These are phyloP conservation scores for Albatrellus ellisii DNA, from an alignment of 768 basidiomycete species.

Conservation along the genomic window DNA sequence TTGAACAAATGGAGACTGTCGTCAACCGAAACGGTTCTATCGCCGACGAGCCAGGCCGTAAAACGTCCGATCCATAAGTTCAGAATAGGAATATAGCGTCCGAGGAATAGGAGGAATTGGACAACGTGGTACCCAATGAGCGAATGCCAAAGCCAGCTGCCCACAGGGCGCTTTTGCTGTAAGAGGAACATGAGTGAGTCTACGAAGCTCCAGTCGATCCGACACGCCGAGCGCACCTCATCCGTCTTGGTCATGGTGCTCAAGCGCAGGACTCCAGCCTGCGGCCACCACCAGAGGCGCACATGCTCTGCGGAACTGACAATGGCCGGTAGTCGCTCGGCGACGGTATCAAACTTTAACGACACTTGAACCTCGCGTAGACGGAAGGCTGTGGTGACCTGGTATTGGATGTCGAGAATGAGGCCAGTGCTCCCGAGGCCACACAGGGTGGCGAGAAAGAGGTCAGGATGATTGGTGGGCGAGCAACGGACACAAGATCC, in stretches of 20 bases:
- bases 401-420: slow-evolving; percentile 63
- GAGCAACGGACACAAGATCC: slow-evolving; percentile 61
- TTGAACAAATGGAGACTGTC: slow-evolving; percentile 82
- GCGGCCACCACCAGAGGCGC: slow-evolving; percentile 94
- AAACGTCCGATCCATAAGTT: slow-evolving; percentile 53
- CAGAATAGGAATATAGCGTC: slow-evolving; percentile 46
- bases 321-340: slow-evolving; percentile 41
- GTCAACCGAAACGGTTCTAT: slow-evolving; percentile 48
- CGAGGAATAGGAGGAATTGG: slow-evolving; percentile 73
- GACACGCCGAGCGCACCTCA: slow-evolving; percentile 42
- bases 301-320: slow-evolving; percentile 70
- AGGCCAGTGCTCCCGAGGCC: slow-evolving; percentile 87
- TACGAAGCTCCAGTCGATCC: too few species aligned
- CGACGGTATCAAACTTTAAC: slow-evolving; percentile 46
- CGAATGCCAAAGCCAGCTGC: slow-evolving; percentile 55
- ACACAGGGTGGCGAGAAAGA: slow-evolving; percentile 85
- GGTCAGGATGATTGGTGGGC: slow-evolving; percentile 43
- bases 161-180: slow-evolving; percentile 41
- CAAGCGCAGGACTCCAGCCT: slow-evolving; percentile 55
- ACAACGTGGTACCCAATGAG: slow-evolving; percentile 71
- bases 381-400: slow-evolving; percentile 73
- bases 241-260: slow-evolving; percentile 62
- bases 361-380: slow-evolving; percentile 61
- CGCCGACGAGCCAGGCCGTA: slow-evolving; percentile 53
- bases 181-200: slow-evolving; percentile 8